A percentile compares a stretch with the other conserved stretches of the same genome.
These are phyloP conservation scores for Styphnolobium japonicum DNA, from an alignment of 306 rosid genomes.

Conservation along the genomic window DNA sequence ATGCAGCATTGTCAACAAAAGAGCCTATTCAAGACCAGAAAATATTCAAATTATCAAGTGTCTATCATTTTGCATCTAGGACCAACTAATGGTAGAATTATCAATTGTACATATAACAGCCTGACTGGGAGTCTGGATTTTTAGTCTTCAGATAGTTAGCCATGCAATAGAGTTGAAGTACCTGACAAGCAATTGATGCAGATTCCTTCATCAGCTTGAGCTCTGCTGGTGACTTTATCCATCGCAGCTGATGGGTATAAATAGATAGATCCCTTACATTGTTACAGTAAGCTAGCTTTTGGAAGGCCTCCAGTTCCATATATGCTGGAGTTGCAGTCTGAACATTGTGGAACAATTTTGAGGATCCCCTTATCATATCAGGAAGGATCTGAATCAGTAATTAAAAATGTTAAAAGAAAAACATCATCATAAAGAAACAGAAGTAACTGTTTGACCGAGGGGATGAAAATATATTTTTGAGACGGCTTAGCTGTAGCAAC, in stretches of 20 bases:
- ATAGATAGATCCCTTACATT: constrained; percentile 54
- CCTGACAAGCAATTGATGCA: constrained; percentile 96
- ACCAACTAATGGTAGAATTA: neutral
- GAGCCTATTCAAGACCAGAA: constrained; percentile 62
- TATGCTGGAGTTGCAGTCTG: constrained; percentile 69
- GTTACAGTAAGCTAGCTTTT: constrained; percentile 46
- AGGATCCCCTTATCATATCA: constrained; percentile 58
- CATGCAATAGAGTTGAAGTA: constrained; percentile 31
- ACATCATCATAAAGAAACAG: neutral
- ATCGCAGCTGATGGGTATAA: constrained; percentile 68
- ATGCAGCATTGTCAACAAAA: constrained; percentile 83
- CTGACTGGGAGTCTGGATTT: neutral
- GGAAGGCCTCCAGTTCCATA: constrained; percentile 63
- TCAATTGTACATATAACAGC: constrained; percentile 9
- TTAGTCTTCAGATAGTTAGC: neutral
- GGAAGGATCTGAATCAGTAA: constrained; percentile 84
- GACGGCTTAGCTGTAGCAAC: constrained; percentile 1
- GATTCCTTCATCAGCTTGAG: constrained; percentile 81
- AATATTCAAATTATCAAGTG: constrained; percentile 2
- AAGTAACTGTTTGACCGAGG: neutral
- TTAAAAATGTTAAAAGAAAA: constrained; percentile 29
- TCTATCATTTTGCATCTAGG: neutral
- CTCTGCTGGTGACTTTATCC: constrained; percentile 91
- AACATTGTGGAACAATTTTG: constrained; percentile 72
- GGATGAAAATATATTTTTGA: neutral